Conservation (phyloP, 2,329 filamentous ascomycete genomes). For the Knufia fluminis region DNA sequence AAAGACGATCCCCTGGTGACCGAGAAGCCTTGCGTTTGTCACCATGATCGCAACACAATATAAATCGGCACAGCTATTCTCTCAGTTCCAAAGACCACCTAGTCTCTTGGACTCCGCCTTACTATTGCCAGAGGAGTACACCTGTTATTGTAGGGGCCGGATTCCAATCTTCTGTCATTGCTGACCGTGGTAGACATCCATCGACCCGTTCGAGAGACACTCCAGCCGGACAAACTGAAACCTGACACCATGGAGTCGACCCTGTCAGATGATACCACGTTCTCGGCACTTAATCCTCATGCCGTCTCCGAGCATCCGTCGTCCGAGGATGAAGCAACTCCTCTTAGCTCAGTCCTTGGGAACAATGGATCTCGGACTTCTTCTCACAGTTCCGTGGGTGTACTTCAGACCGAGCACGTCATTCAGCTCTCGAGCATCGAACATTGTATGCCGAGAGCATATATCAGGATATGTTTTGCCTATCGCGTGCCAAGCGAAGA, state of each 20-base stretch:
- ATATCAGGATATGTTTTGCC: constrained; percentile 22
- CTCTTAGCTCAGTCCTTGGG: not conserved
- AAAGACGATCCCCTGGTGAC: not conserved
- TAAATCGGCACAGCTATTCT: not conserved
- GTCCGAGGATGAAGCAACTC: constrained; percentile 5
- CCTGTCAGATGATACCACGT: not conserved
- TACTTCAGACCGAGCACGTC: constrained; percentile 12
- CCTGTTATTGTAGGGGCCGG: not conserved
- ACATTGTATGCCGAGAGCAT: constrained; percentile 23
- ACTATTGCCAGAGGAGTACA: not conserved
- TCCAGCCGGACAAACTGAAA: not conserved
- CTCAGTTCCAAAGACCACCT: not conserved
- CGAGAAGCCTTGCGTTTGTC: not conserved
- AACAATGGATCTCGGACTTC: constrained; percentile 1
- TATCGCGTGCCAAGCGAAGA: constrained; percentile 14
- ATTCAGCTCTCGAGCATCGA: constrained; percentile 22
- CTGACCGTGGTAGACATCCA: not conserved
- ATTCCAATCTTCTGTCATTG: not conserved
- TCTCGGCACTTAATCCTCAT: not conserved
- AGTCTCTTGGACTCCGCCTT: not conserved
- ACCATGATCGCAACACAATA: constrained; percentile 5
- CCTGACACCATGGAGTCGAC: not conserved
- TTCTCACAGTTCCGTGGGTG: constrained; percentile 3
- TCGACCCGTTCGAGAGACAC: not conserved
- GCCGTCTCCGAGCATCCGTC: not conserved